Percentiles rank a stretch among this genome's conserved stretches.
phyloP scores from a whole-genome alignment of 2,329 filamentous ascomycete genomes.

The Aspergillus sp. region DNA sequence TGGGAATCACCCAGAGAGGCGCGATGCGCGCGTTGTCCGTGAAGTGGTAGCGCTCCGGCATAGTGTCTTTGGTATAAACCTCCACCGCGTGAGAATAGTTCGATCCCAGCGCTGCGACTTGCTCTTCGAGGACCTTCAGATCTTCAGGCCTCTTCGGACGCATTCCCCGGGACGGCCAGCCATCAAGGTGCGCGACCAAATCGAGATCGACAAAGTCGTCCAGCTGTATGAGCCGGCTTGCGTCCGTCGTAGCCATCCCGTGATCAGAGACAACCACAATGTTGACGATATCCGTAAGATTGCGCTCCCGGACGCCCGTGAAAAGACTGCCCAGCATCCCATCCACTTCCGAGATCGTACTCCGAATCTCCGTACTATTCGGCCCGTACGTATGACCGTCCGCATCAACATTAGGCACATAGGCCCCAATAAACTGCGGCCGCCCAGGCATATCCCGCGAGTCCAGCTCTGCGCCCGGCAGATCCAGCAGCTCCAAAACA shows the following conservation, averaged over 20 bases:
- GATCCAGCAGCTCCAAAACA: slow-evolving; percentile 74
- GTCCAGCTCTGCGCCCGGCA: slow-evolving; percentile 59
- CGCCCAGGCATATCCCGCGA: slow-evolving; percentile 47
- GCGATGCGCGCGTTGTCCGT: slow-evolving; percentile 80
- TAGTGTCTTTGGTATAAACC: slow-evolving; percentile 75
- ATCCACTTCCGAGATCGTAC: slow-evolving; percentile 72
- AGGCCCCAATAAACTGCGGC: slow-evolving; percentile 86
- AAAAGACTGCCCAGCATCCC: slow-evolving; percentile 71
- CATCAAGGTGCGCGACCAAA: slow-evolving; percentile 75
- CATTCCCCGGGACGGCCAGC: slow-evolving; percentile 87
- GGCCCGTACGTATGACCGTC: slow-evolving; percentile 84
- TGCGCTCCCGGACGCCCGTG: slow-evolving; percentile 64
- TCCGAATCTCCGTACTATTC: slow-evolving; percentile 82
- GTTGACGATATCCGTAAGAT: slow-evolving; percentile 83
- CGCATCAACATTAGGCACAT: slow-evolving; percentile 84
- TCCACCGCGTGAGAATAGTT: slow-evolving; percentile 59
- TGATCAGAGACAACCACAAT: slow-evolving; percentile 95
- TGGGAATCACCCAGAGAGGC: slow-evolving; percentile 87
- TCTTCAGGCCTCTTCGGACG: slow-evolving; percentile 64
- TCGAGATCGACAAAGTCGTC: slow-evolving; percentile 75
- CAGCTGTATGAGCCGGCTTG: slow-evolving; percentile 69
- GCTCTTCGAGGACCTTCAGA: slow-evolving; percentile 57
- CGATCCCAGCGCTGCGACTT: slow-evolving; percentile 45
- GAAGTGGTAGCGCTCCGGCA: slow-evolving; percentile 92
- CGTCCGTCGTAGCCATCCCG: slow-evolving; percentile 91